Conservation (phyloP, 2,329 filamentous ascomycete genomes). For the Penicillium sp. region DNA sequence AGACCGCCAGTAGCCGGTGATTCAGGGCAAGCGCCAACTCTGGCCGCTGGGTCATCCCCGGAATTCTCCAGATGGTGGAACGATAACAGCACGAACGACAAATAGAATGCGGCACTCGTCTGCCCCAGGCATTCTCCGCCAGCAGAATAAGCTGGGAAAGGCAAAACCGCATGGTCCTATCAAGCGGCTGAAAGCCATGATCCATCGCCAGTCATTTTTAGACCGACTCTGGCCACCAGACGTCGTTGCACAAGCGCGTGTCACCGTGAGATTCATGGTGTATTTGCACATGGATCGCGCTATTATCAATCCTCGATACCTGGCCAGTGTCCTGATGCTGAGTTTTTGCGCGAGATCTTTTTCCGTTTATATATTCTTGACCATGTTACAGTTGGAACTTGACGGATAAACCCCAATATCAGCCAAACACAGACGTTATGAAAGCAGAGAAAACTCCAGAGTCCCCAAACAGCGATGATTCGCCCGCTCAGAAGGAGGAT, state of each 20-base stretch:
- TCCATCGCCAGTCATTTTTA: conserved; percentile 7
- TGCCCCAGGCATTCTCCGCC: background rate
- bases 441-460: conserved; percentile 5
- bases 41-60: conserved; percentile 1
- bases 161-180: background rate
- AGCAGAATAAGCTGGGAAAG: background rate
- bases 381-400: too few species aligned
- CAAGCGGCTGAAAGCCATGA: conserved; percentile 10
- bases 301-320: background rate
- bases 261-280: conserved; percentile 20
- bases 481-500: conserved; percentile 23
- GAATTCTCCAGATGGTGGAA: background rate
- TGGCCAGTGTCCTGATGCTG: background rate
- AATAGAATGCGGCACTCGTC: background rate
- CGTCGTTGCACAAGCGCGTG: conserved; percentile 20
- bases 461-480: conserved; percentile 8
- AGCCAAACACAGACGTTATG: conserved; percentile 3
- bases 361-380: background rate
- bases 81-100: background rate
- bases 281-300: background rate
- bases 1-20: conserved; percentile 10
- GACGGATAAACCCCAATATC: background rate
- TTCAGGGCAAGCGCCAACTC: background rate
- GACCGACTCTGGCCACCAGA: conserved; percentile 6
- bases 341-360: background rate